These are phyloP conservation scores for Bipolaris sorokiniana DNA, from an alignment of 2,329 filamentous ascomycete species.

Conservation along the genomic window DNA sequence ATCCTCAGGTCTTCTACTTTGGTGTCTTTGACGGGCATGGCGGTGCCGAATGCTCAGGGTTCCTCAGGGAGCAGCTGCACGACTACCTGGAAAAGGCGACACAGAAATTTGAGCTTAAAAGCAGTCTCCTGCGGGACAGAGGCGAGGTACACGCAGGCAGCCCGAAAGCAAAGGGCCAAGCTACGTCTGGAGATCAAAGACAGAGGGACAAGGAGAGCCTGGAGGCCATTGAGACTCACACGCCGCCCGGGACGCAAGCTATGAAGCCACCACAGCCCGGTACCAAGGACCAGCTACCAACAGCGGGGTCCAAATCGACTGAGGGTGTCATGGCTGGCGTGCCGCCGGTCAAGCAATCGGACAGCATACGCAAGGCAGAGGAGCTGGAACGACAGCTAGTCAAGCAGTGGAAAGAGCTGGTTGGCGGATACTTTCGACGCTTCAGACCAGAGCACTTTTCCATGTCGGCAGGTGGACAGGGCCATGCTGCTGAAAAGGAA, in stretches of 20 bases:
- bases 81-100: constrained; percentile 86
- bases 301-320: constrained; percentile 33
- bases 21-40: constrained; percentile 96
- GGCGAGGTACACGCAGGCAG: constrained; percentile 35
- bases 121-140: constrained; percentile 63
- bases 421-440: constrained; percentile 92
- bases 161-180: constrained; percentile 30
- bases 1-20: constrained; percentile 98
- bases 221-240: constrained; percentile 58
- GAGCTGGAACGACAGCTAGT: constrained; percentile 75
- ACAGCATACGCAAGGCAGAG: constrained; percentile 66
- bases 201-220: constrained; percentile 49
- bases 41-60: constrained; percentile 84
- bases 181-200: constrained; percentile 24
- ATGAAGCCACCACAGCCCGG: constrained; percentile 42
- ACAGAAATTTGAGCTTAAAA: constrained; percentile 75
- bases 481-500: constrained; percentile 44
- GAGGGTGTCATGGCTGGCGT: constrained; percentile 32
- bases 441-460: constrained; percentile 84
- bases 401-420: constrained; percentile 77
- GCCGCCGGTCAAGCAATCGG: constrained; percentile 44
- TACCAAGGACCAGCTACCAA: constrained; percentile 29
- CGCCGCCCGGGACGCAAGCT: constrained; percentile 49
- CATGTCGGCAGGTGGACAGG: constrained; percentile 49
- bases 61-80: constrained; percentile 82